Conservation (phyloP, 306 rosid genomes). For the peach (Prunus persica) region DNA sequence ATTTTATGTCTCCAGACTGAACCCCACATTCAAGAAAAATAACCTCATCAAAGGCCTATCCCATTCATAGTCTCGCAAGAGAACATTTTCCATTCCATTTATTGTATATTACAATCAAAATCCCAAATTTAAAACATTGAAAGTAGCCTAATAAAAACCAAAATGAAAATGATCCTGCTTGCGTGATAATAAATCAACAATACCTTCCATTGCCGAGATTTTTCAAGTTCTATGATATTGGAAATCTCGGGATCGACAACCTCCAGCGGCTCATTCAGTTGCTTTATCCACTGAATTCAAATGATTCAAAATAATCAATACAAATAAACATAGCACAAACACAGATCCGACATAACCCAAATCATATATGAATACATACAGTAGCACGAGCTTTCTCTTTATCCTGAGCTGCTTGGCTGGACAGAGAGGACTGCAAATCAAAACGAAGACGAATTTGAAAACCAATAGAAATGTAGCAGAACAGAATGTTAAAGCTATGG, state of each 20-base stretch:
- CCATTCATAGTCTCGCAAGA: neutral
- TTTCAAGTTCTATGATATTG: constrained; percentile 83
- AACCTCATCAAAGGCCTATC: neutral
- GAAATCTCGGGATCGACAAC: constrained; percentile 73
- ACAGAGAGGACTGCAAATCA: constrained; percentile 59
- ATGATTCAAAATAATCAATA: constrained; percentile 7
- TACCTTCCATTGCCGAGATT: constrained; percentile 94
- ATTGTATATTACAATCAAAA: neutral
- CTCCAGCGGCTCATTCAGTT: constrained; percentile 77
- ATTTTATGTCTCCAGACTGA: neutral
- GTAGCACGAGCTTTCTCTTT: constrained; percentile 50
- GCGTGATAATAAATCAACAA: neutral
- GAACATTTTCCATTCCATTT: neutral
- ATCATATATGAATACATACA: constrained; percentile 36
- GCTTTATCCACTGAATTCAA: constrained; percentile 68
- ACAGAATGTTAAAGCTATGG: neutral
- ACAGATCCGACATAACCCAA: constrained; percentile 7
- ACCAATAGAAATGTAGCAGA: neutral
- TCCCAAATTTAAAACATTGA: no score
- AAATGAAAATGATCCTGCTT: neutral
- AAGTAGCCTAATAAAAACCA: neutral
- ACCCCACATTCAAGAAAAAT: neutral
- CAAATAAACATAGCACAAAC: constrained; percentile 4
- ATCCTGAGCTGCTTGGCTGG: constrained; percentile 38
- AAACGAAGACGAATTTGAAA: neutral